Evolutionary conservation across 352 stramenopile genomes (phyloP).

Genomic region (Phytophthora pisi): DNA sequence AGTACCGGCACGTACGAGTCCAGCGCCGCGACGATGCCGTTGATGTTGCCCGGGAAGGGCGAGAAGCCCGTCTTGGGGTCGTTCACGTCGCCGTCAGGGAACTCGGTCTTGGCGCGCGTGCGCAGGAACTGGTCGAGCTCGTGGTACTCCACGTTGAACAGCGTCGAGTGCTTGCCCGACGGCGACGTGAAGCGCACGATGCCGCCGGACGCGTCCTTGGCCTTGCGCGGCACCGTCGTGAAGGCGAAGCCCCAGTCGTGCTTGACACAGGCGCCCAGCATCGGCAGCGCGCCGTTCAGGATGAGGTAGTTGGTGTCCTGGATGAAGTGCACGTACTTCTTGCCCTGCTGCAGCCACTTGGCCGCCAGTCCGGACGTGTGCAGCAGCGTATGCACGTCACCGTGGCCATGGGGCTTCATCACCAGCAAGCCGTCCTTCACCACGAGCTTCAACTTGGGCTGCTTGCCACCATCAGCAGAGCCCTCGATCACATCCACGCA

Average conservation of each 20-base stretch:
- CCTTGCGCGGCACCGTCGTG: conserved; percentile 93
- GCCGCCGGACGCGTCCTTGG: conserved; percentile 88
- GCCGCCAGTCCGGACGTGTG: conserved; percentile 73
- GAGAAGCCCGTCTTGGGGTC: conserved; percentile 59
- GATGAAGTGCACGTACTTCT: conserved; percentile 96
- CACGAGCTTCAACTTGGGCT: conserved; percentile 80
- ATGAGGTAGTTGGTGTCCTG: conserved; percentile 96
- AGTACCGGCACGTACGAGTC: conserved; percentile 59
- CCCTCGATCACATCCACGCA: conserved; percentile 57
- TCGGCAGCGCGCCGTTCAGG: conserved; percentile 91
- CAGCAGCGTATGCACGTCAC: conserved; percentile 97
- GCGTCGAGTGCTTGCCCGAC: conserved; percentile 32
- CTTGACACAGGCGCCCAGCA: conserved; percentile 88
- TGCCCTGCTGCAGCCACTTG: conserved; percentile 78
- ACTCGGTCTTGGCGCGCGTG: conserved; percentile 41
- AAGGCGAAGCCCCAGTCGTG: conserved; percentile 93
- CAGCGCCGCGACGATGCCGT: conserved; percentile 64
- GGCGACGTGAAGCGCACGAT: conserved; percentile 61
- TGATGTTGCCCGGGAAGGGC: conserved; percentile 78
- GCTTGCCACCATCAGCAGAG: conserved; percentile 21
- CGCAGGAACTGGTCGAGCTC: conserved; percentile 75
- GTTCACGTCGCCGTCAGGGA: conserved; percentile 68
- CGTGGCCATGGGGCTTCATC: conserved; percentile 98
- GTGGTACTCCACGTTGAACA: conserved; percentile 83
- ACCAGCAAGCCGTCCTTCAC: conserved; percentile 55